Base-by-base conservation (phyloP, 805 yeast species). In the Kluyveromyces nonfermentans region DNA sequence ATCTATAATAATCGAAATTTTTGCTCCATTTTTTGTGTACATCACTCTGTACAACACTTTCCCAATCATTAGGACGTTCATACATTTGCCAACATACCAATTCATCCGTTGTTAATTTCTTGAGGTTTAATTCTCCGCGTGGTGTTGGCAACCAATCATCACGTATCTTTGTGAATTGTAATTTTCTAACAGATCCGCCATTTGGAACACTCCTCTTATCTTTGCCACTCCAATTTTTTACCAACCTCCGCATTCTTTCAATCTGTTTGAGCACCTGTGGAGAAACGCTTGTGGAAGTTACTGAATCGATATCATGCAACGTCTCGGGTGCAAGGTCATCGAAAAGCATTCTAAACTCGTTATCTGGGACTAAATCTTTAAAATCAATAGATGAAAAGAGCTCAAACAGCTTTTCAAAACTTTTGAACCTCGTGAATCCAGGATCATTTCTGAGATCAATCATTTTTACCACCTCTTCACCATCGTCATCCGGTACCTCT, bases 161-260 rank as follows among this genome's bases (percentile, higher is more conserved):
- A 56, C 83, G 74, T 37, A 86, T 77, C 53, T 80, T 80, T 0
- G 94, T 79, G 47, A 87, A 66, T 10, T 74, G 67, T 39, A 86
- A 64, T 52, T 83, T 82, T 49, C 87, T 71, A 0, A 77, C 63
- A 1, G 85, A 76, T 19, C 62, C 54, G 19, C 64, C 63, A 21
- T 90, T 90, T 0, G 96, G 96, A 2, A 85, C 75, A 5, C 77
- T 66, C 39, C 82, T 64, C 48, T 80, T 76, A 54, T 85, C 94
- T 49, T 76, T 74, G 0, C 95, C 95, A 37, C 87, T 83, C 95
- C 95, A 86, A 19, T 87, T 88, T 53, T 85, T 71, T 1, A 85
- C 77, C n/a, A 63, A 72, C 49, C 62, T 72, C 25, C 67, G 64
- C 41, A 69, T 42, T 35, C 61, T 71, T 52, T 77, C 81, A 50